A percentile compares a stretch with the other conserved stretches of the same genome.
phyloP scores from a whole-genome alignment of 2,329 filamentous ascomycete species.

The Huntiella bhutanensis region DNA sequence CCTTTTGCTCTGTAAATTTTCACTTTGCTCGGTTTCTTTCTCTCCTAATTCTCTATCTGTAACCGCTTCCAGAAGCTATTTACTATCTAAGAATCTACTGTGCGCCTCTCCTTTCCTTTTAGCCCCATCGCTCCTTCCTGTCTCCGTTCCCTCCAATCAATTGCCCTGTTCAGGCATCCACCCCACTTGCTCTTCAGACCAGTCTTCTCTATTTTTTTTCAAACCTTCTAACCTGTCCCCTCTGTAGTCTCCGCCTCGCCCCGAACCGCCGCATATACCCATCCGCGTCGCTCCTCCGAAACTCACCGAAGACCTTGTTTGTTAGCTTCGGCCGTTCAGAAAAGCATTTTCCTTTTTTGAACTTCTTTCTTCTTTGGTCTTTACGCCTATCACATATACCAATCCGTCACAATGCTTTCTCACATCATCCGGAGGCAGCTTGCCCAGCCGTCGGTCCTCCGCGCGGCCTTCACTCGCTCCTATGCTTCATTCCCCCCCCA shows the following conservation, averaged over 20 bases:
- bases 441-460: conserved; percentile 18
- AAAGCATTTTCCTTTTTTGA: neutral
- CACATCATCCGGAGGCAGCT: conserved; percentile 11
- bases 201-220: conserved; percentile 1
- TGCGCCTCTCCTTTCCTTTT: neutral
- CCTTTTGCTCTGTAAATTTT: neutral
- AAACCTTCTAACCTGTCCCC: neutral
- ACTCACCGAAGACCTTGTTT: conserved; percentile 1
- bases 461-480: conserved; percentile 37
- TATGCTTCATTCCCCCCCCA: conserved; percentile 83
- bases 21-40: neutral
- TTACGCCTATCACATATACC: neutral
- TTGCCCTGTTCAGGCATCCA: neutral
- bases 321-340: too few relatives aligned
- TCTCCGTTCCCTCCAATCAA: neutral
- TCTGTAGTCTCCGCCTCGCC: too few relatives aligned
- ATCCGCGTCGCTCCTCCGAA: neutral
- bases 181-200: neutral
- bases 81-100: conserved; percentile 4
- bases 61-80: neutral
- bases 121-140: conserved; percentile 1
- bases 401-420: conserved; percentile 9
- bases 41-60: neutral
- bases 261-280: neutral
- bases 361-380: neutral